These are phyloP conservation scores for Eutrema japonicum DNA, from an alignment of 345 rosid genomes.

Conservation along the genomic window DNA sequence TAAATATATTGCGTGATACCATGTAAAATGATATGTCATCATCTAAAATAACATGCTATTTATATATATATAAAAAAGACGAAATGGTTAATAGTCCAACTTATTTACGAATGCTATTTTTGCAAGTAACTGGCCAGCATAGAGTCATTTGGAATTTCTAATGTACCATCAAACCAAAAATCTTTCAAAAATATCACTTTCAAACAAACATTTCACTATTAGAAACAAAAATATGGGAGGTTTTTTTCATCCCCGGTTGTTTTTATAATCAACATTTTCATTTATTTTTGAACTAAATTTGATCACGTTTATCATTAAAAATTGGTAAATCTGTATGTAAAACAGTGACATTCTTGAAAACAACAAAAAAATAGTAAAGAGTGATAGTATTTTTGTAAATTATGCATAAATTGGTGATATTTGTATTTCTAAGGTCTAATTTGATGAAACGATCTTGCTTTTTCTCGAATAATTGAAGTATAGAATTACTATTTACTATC, in stretches of 20 bases:
- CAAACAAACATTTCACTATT: no score
- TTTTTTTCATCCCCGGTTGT: no score
- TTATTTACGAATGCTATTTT: background rate
- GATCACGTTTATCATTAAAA: background rate
- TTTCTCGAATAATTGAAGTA: constrained; percentile 6
- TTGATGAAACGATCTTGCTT: background rate
- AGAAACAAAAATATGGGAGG: no score
- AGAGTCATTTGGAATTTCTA: background rate
- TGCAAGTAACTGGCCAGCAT: background rate
- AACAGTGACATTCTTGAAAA: background rate
- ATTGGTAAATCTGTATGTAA: background rate
- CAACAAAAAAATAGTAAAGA: background rate
- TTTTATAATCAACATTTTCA: background rate
- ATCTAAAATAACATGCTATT: no score
- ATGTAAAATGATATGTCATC: no score
- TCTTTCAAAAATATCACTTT: background rate
- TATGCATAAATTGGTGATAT: background rate
- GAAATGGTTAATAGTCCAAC: background rate
- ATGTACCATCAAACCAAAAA: background rate
- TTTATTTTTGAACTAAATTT: background rate
- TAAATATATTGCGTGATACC: no score
- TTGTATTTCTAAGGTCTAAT: background rate
- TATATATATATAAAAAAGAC: no score
- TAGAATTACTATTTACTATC: background rate
- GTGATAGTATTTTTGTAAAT: background rate